Evolutionary conservation across 306 rosid species (phyloP).

Genomic region (Urtica urens): DNA sequence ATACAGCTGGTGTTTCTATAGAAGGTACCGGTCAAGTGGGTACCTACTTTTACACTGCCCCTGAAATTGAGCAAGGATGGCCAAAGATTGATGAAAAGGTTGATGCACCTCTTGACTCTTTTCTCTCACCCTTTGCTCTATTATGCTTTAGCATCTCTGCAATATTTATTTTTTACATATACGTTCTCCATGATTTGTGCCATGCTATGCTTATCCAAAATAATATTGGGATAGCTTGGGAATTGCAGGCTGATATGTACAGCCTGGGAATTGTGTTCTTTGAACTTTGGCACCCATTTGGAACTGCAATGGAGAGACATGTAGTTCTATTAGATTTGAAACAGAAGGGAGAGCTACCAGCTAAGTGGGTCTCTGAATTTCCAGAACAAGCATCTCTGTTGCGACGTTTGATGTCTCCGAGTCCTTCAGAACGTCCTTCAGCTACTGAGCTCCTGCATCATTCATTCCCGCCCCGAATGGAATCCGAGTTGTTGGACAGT

Average conservation of each 20-base stretch:
- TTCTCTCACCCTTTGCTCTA: too few relatives aligned
- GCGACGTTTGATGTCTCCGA: conserved; percentile 58
- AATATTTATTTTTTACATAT: not conserved
- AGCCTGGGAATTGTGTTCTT: conserved; percentile 91
- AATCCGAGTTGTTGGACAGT: conserved; percentile 81
- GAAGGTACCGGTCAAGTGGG: conserved; percentile 99
- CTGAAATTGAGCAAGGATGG: conserved; percentile 99
- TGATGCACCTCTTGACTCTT: not conserved
- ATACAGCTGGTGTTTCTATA: conserved; percentile 61
- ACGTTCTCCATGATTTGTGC: conserved; percentile 8
- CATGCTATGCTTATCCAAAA: conserved; percentile 14
- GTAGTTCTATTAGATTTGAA: conserved; percentile 72
- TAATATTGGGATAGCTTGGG: conserved; percentile 22
- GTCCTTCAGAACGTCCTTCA: conserved; percentile 93
- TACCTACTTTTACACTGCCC: conserved; percentile 91
- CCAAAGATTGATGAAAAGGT: conserved; percentile 98
- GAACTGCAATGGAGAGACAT: conserved; percentile 83
- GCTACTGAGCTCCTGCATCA: conserved; percentile 64
- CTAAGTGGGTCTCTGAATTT: conserved; percentile 62
- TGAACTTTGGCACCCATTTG: conserved; percentile 98
- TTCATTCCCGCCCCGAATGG: conserved; percentile 89
- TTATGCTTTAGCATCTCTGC: not conserved
- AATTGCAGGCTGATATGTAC: conserved; percentile 90
- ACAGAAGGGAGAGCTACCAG: conserved; percentile 66
- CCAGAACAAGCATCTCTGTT: conserved; percentile 72